A percentile compares a stretch with the other conserved stretches of the same genome.
These are phyloP conservation scores for Diaporthe aspalathi DNA, from an alignment of 2,329 filamentous ascomycete genomes.

Conservation along the genomic window DNA sequence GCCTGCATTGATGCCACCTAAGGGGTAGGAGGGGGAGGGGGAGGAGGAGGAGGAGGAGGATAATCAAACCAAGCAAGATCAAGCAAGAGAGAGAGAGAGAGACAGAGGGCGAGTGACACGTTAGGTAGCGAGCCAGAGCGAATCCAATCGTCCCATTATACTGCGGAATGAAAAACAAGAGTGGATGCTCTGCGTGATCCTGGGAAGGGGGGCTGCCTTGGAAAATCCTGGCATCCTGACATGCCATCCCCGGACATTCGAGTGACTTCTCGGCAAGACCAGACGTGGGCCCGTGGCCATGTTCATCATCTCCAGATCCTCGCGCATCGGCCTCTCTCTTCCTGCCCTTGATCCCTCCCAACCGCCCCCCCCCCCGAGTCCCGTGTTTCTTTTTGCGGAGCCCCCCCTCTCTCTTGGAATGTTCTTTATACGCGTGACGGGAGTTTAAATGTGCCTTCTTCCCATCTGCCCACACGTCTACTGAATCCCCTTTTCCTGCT, in stretches of 20 bases:
- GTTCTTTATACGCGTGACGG: slow-evolving; percentile 22
- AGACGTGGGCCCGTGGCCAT: slow-evolving; percentile 21
- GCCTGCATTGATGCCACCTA: slow-evolving; percentile 15
- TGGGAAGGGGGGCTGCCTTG: slow-evolving; percentile 27
- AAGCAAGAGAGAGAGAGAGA: too few species aligned
- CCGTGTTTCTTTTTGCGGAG: slow-evolving; percentile 23
- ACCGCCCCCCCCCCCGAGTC: slow-evolving; percentile 12
- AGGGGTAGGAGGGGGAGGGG: background rate
- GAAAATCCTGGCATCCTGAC: slow-evolving; percentile 17
- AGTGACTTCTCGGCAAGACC: slow-evolving; percentile 21
- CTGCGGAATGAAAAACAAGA: slow-evolving; percentile 27
- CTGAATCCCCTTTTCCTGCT: background rate
- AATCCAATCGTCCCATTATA: slow-evolving; percentile 7
- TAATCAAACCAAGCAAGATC: background rate
- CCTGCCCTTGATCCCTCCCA: slow-evolving; percentile 2
- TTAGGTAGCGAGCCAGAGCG: background rate
- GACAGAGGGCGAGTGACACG: too few species aligned
- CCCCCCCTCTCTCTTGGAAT: slow-evolving; percentile 23
- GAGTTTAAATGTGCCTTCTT: slow-evolving; percentile 22
- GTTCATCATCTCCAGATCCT: slow-evolving; percentile 20
- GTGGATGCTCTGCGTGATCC: background rate
- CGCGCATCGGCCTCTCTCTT: background rate
- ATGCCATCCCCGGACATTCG: slow-evolving; percentile 24
- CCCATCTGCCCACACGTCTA: background rate
- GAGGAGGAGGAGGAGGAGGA: background rate